Evolutionary conservation across 345 rosid genomes (phyloP), one percentile per base, ranked within the genome.

Genomic region (Pelargonium nanum): DNA sequence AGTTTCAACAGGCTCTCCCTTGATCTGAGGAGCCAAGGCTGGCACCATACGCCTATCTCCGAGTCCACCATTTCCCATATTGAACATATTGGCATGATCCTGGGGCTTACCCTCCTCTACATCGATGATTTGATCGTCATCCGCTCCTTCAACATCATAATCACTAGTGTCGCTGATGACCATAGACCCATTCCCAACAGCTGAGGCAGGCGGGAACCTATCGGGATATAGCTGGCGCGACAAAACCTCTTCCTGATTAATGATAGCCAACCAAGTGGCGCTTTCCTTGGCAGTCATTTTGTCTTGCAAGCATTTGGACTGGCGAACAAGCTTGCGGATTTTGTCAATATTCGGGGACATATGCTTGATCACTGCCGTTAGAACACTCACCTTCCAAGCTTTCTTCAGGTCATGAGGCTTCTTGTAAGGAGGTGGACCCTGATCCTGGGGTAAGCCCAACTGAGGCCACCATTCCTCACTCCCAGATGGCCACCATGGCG

Each of bases 241-340:
- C 66, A 85, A 25, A 5, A 77, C 76, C 72, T 85, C 96, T 66
- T 88, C 96, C 75, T 85, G 89, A 58, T 80, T 80, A 25, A 88
- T 74, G 57, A 88, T 76, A 0, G 86, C 85, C 57, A 83, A 72
- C 96, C 96, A 88, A 34, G 87, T 88, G 22, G 89, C 89, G 17
- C 87, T 85, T 75, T 88, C 96, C 74, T 88, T 88, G 26, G 92
- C 96, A 0, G 96, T 88, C 96, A 88, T 88, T 72, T 88, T 88
- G 64, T 88, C 96, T 78, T 88, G 92, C 70, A 88, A 73, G 70
- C 96, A 88, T 50, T 88, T 88, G 1, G 92, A 85, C 58, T 88
- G 96, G 26, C 89, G 81, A 24, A 88, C 96, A 68, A 88, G 96
- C 80, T 80, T 85, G 67, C 85, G 76, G 22, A 88, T 83, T 71